phyloP scores from a whole-genome alignment of 1,284 basidiomycete species.

The Coniferiporia sulphurascens region DNA sequence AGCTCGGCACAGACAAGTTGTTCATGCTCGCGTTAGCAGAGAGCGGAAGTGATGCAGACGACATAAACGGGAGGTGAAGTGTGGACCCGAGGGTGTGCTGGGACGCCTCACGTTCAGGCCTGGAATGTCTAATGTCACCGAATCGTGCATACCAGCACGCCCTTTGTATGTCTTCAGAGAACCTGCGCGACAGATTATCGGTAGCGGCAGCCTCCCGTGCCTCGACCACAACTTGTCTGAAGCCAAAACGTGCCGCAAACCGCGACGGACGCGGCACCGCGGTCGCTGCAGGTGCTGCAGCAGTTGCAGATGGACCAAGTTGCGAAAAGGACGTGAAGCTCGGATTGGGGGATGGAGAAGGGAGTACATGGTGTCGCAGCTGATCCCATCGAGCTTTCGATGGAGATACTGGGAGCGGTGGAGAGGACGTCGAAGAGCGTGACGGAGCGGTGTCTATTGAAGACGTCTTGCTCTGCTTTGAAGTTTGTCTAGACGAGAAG shows the following conservation, averaged over 20 bases:
- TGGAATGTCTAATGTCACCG: conserved; percentile 28
- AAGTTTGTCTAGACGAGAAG: conserved; percentile 1
- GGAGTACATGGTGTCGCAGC: conserved; percentile 48
- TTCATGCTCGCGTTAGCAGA: conserved; percentile 23
- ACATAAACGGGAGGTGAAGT: conserved; percentile 47
- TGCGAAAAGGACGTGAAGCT: conserved; percentile 23
- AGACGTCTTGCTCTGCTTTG: background rate
- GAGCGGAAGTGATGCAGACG: conserved; percentile 34
- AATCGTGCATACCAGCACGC: conserved; percentile 47
- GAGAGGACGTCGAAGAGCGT: conserved; percentile 17
- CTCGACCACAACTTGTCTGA: conserved; percentile 58
- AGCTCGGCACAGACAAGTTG: conserved; percentile 23
- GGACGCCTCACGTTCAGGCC: conserved; percentile 32
- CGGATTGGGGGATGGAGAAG: conserved; percentile 26
- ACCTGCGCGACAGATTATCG: conserved; percentile 39
- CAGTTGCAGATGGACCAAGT: conserved; percentile 25
- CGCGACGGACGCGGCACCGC: conserved; percentile 46
- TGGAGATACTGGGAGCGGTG: conserved; percentile 32
- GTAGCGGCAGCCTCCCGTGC: conserved; percentile 37
- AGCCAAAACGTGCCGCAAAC: conserved; percentile 47
- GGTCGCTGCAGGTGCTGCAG: conserved; percentile 27
- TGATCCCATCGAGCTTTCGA: conserved; percentile 47
- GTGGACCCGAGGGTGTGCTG: conserved; percentile 30
- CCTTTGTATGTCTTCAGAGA: conserved; percentile 46
- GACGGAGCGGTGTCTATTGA: background rate